Base-by-base conservation (phyloP, 2,329 filamentous ascomycete species). In the Pseudocercospora fijiensis region DNA sequence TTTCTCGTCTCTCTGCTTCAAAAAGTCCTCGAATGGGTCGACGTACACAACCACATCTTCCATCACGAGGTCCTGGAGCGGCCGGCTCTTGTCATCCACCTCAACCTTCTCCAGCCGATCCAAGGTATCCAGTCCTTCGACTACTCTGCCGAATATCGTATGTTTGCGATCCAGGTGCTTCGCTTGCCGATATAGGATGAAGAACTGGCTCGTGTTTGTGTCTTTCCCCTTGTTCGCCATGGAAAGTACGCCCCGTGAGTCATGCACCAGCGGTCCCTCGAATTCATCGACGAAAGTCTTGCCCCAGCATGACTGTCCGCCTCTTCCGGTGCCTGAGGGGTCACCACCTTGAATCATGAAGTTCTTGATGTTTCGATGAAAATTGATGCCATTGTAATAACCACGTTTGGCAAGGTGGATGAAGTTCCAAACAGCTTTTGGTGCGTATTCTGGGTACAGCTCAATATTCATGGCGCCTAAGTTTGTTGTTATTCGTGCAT, bases 221-320 rank as follows among this genome's bases (percentile, higher is more conserved):
- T 97, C 94, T 75, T 97, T 97, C 63, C 95, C 95, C 76, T 99
- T 99, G 78, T 99, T 99, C 45, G 95, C 95, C 95, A 99, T 99
- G 70, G 89, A 92, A 26, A 96, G 75, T 0, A 93, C 85, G 11
- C 95, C 95, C 27, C 93, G 84, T 0, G 84, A 80, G 73, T 92
- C 89, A 72, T 99, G 95, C n/a, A 88, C 90, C 45, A 92, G 78
- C 0, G 94, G 92, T 0, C 93, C 92, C 16, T 97, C 92, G 67
- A 98, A 89, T 75, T 99, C 95, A 76, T 99, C 95, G 59, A 89
- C 84, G 73, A 99, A 99, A 65, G 92, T 91, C 78, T 96, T 96
- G 63, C 91, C 91, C 95, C 95, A 99, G 65, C 96, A 88, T 72
- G 90, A 96, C 56, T 87, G 81, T 0, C 95, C 95, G n/a, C 95